phyloP scores from a whole-genome alignment of 192 early-diverging fungal species.

The Entomortierella parvispora region DNA sequence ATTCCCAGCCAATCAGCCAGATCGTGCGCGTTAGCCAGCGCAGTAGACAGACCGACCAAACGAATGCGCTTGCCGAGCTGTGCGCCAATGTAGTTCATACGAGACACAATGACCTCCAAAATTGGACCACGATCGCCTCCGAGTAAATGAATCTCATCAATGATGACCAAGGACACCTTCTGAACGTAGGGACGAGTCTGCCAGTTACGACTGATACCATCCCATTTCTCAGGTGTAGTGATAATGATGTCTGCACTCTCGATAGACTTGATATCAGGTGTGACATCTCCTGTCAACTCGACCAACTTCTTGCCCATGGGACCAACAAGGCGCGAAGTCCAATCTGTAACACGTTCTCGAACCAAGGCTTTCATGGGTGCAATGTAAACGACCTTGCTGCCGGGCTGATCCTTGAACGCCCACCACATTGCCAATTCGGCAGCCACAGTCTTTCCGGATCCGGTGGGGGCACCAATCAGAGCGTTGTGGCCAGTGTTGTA shows the following conservation, averaged over 20 bases:
- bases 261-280: slow-evolving; percentile 89
- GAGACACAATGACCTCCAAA: slow-evolving; percentile 96
- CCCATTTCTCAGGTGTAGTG: slow-evolving; percentile 99
- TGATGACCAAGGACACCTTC: slow-evolving; percentile 90
- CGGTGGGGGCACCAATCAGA: slow-evolving; percentile 95
- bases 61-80: slow-evolving; percentile 81
- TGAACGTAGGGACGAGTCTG: slow-evolving; percentile 90
- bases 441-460: slow-evolving; percentile 97
- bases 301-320: slow-evolving; percentile 87
- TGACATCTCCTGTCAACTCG: slow-evolving; percentile 96
- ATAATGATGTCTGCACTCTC: slow-evolving; percentile 95
- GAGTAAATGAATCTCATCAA: slow-evolving; percentile 98
- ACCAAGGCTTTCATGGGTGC: slow-evolving; percentile 98
- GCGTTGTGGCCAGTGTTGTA: slow-evolving; percentile 88
- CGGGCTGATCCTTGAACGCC: slow-evolving; percentile 85
- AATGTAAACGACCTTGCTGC: slow-evolving; percentile 94
- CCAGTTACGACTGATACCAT: slow-evolving; percentile 95
- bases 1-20: slow-evolving; percentile 98
- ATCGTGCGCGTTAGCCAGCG: slow-evolving; percentile 95
- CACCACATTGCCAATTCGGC: slow-evolving; percentile 97
- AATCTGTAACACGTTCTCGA: slow-evolving; percentile 93
- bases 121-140: slow-evolving; percentile 97
- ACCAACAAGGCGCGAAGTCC: slow-evolving; percentile 75
- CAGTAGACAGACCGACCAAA: slow-evolving; percentile 95
- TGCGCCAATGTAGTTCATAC: slow-evolving; percentile 96